Percentiles rank a stretch among this genome's conserved stretches.
Conservation (phyloP, 768 basidiomycete genomes). For the Exsudoporus frostii region DNA sequence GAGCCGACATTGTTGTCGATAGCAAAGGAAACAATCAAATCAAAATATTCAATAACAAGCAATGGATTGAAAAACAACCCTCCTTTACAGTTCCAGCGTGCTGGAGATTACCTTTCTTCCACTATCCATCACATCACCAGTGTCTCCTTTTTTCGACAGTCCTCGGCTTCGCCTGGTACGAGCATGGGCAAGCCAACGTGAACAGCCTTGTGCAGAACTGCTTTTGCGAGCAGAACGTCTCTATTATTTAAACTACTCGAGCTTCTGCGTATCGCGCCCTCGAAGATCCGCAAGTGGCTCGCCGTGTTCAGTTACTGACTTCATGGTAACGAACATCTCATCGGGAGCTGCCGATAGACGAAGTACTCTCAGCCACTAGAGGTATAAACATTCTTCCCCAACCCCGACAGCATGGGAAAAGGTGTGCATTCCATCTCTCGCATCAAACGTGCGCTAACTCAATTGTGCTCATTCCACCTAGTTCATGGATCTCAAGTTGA, state of each 20-base stretch:
- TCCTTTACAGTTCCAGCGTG: too few species aligned
- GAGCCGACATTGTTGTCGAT: constrained; percentile 21
- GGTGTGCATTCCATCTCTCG: constrained; percentile 35
- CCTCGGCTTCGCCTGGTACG: background rate
- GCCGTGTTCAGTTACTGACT: background rate
- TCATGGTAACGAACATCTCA: background rate
- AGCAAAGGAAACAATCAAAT: constrained; percentile 10
- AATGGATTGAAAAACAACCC: background rate
- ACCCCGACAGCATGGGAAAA: constrained; percentile 71
- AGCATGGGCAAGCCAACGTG: background rate
- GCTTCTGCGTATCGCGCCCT: background rate
- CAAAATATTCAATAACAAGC: constrained; percentile 18
- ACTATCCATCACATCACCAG: background rate
- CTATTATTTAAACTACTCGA: background rate
- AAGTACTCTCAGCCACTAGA: constrained; percentile 35
- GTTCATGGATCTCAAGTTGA: constrained; percentile 98
- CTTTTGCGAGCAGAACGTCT: background rate
- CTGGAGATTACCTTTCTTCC: too few species aligned
- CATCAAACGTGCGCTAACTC: background rate
- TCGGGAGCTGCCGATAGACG: constrained; percentile 31
- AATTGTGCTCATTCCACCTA: constrained; percentile 27
- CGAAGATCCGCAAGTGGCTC: background rate
- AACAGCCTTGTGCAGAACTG: background rate
- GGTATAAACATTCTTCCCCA: constrained; percentile 37
- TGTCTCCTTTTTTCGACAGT: background rate